Percentiles rank a stretch among this genome's conserved stretches.
These are phyloP conservation scores for Psilocybe cubensis DNA, from an alignment of 768 basidiomycete genomes.

Conservation along the genomic window DNA sequence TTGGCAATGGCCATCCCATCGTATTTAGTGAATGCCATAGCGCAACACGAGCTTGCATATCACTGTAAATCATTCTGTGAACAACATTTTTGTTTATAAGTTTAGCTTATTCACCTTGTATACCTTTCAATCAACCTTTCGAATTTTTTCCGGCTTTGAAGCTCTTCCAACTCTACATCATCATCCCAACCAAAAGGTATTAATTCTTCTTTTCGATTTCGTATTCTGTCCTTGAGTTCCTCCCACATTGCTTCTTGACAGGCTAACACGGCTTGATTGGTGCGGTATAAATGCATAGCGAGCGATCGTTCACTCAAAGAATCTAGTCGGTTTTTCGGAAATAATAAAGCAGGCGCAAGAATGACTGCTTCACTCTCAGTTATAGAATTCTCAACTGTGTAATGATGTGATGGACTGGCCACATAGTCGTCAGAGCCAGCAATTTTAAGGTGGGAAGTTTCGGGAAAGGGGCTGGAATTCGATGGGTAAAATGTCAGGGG, in stretches of 20 bases:
- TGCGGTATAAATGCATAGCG: slow-evolving; percentile 71
- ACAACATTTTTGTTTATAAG: background rate
- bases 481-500: slow-evolving; percentile 34
- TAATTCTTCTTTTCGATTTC: slow-evolving; percentile 57
- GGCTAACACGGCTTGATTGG: slow-evolving; percentile 63
- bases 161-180: slow-evolving; percentile 61
- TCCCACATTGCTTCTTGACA: slow-evolving; percentile 83
- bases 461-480: slow-evolving; percentile 20
- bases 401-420: slow-evolving; percentile 36
- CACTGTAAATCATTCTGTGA: slow-evolving; percentile 36
- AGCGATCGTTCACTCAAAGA: slow-evolving; percentile 60
- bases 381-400: slow-evolving; percentile 49
- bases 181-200: slow-evolving; percentile 71
- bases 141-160: slow-evolving; percentile 60
- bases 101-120: slow-evolving; percentile 43
- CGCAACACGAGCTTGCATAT: slow-evolving; percentile 67
- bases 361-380: slow-evolving; percentile 43
- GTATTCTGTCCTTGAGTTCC: slow-evolving; percentile 63
- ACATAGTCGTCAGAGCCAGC: slow-evolving; percentile 11
- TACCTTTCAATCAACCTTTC: slow-evolving; percentile 63
- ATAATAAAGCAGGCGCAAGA: slow-evolving; percentile 35
- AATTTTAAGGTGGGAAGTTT: slow-evolving; percentile 6
- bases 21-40: slow-evolving; percentile 66
- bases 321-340: slow-evolving; percentile 45
- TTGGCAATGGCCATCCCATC: slow-evolving; percentile 61